Evolutionary conservation across 768 basidiomycete species (phyloP).

Genomic region (Amanita pallidorosea): DNA sequence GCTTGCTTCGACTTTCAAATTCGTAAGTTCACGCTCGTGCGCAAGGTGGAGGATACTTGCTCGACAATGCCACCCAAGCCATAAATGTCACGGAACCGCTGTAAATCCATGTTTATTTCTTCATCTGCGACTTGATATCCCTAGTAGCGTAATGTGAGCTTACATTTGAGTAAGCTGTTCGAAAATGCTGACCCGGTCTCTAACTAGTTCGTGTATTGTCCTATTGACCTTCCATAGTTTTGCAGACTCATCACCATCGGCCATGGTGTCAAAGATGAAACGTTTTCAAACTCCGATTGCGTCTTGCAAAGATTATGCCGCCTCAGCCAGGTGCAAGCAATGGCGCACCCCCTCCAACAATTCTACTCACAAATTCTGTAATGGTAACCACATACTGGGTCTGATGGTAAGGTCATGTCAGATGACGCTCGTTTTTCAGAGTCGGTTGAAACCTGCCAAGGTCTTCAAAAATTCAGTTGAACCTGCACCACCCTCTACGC

Average conservation of each 20-base stretch:
- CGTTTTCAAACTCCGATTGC: conserved; percentile 48
- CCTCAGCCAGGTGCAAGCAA: conserved; percentile 31
- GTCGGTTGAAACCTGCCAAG: conserved; percentile 77
- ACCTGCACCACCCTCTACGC: conserved; percentile 35
- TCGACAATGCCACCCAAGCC: conserved; percentile 73
- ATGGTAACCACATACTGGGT: conserved; percentile 30
- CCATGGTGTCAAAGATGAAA: conserved; percentile 32
- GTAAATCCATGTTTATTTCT: conserved; percentile 83
- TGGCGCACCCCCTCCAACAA: conserved; percentile 22
- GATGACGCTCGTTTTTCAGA: conserved; percentile 24
- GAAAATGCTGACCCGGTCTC: conserved; percentile 66
- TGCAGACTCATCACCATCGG: conserved; percentile 70
- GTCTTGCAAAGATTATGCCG: conserved; percentile 19
- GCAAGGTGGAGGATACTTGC: conserved; percentile 38
- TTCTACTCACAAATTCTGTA: conserved; percentile 34
- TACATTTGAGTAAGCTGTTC: conserved; percentile 12
- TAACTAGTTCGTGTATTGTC: conserved; percentile 93
- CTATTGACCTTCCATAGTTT: conserved; percentile 93
- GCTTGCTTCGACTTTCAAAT: conserved; percentile 60
- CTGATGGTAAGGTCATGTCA: conserved; percentile 6
- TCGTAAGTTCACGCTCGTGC: conserved; percentile 6
- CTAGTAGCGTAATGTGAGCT: conserved; percentile 29
- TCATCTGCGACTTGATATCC: conserved; percentile 92
- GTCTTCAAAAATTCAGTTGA: conserved; percentile 79
- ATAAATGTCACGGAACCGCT: conserved; percentile 64